Conservation (phyloP, 495 filamentous ascomycete species). For the Bacidia gigantensis region DNA sequence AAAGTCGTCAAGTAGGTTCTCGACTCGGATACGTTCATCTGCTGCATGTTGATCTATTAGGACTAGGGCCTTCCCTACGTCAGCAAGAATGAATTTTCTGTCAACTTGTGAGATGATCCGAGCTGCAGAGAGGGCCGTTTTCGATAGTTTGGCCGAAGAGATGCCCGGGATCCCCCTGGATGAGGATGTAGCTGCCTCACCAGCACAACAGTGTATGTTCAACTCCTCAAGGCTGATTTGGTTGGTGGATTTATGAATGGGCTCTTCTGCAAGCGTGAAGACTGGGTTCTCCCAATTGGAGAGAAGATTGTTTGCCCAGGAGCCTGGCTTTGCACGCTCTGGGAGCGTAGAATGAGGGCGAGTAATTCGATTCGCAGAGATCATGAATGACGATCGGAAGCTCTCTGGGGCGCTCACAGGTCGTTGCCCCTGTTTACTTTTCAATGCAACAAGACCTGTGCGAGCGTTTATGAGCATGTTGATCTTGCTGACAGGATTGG, state of each 20-base stretch:
- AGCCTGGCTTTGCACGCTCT: slow-evolving; percentile 1
- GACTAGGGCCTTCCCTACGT: slow-evolving; percentile 43
- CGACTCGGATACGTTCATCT: slow-evolving; percentile 75
- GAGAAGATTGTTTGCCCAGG: slow-evolving; percentile 30
- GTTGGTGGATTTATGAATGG: slow-evolving; percentile 30
- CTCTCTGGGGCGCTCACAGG: slow-evolving; percentile 5
- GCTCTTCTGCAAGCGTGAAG: slow-evolving; percentile 39
- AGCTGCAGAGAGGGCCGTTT: slow-evolving; percentile 45
- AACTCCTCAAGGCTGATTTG: slow-evolving; percentile 13
- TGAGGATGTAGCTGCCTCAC: slow-evolving; percentile 17
- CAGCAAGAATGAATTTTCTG: slow-evolving; percentile 73
- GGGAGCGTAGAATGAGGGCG: slow-evolving; percentile 4
- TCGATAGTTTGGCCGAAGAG: slow-evolving; percentile 46
- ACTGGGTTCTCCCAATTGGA: slow-evolving; percentile 48
- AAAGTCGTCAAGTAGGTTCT: slow-evolving; percentile 47
- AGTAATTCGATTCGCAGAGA: slow-evolving; percentile 2
- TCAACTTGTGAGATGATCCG: slow-evolving; percentile 73
- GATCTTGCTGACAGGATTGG: slow-evolving; percentile 50
- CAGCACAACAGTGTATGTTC: slow-evolving; percentile 15
- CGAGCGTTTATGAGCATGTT: slow-evolving; percentile 43
- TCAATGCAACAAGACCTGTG: slow-evolving; percentile 42
- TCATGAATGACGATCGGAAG: background rate
- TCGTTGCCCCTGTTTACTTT: background rate
- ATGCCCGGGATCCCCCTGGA: slow-evolving; percentile 18
- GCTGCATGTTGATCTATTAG: slow-evolving; percentile 93